Conservation (phyloP, 169 alveolate species). For the Eimeria brunetti region DNA sequence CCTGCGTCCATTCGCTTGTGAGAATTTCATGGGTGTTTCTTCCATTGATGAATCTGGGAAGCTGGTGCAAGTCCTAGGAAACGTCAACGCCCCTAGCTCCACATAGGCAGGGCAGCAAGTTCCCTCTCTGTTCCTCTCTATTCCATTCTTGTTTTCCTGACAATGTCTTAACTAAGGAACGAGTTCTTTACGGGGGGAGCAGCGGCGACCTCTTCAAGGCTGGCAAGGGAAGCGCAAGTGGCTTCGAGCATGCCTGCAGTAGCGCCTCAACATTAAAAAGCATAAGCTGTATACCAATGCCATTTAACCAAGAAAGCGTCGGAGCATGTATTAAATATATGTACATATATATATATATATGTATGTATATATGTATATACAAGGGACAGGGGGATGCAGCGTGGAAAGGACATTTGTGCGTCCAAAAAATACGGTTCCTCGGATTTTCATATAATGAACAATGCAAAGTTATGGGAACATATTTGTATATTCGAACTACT, state of each 20-base stretch:
- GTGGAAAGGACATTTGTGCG: neutral
- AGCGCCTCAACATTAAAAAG: neutral
- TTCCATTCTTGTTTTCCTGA: neutral
- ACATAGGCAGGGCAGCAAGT: neutral
- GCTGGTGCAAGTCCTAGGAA: neutral
- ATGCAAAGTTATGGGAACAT: neutral
- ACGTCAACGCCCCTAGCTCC: neutral
- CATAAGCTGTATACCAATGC: neutral
- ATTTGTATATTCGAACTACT: neutral
- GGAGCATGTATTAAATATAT: no score
- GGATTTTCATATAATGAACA: neutral
- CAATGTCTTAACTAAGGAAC: neutral
- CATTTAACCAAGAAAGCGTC: no score
- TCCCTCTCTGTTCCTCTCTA: neutral
- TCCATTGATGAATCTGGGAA: neutral
- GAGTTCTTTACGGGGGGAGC: neutral
- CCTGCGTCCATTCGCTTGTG: neutral
- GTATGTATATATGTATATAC: no score
- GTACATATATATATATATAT: no score
- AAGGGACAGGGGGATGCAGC: neutral
- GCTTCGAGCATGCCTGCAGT: constrained; percentile 30
- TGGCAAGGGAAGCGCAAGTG: constrained; percentile 52
- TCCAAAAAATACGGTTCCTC: neutral
- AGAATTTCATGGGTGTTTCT: neutral
- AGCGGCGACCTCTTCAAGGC: constrained; percentile 29